phyloP scores from a whole-genome alignment of 106 monocot genomes.

The Chionographis japonica region DNA sequence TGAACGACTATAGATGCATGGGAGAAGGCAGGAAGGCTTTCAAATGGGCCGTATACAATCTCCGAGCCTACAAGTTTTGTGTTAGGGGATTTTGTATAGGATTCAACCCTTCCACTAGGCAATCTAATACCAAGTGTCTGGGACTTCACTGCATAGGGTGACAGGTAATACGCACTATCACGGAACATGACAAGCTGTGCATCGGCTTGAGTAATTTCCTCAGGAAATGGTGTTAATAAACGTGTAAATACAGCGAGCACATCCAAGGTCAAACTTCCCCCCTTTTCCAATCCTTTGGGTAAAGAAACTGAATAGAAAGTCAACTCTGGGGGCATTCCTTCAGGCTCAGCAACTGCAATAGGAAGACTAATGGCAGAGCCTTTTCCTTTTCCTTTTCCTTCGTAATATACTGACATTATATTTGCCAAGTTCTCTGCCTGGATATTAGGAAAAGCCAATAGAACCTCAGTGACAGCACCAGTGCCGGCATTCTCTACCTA shows the following conservation, averaged over 20 bases:
- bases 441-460: slow-evolving; percentile 63
- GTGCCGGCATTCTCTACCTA: slow-evolving; percentile 84
- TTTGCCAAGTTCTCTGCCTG: slow-evolving; percentile 82
- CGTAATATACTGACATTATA: slow-evolving; percentile 48
- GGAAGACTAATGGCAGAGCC: slow-evolving; percentile 41
- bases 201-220: slow-evolving; percentile 90
- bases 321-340: slow-evolving; percentile 59
- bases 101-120: slow-evolving; percentile 81
- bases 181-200: slow-evolving; percentile 80
- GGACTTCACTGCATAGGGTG: slow-evolving; percentile 72
- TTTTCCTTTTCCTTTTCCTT: slow-evolving; percentile 62
- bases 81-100: slow-evolving; percentile 80
- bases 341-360: slow-evolving; percentile 31
- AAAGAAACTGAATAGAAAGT: slow-evolving; percentile 74
- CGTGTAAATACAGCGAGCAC: slow-evolving; percentile 63
- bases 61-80: slow-evolving; percentile 73
- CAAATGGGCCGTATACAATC: slow-evolving; percentile 86
- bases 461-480: slow-evolving; percentile 43
- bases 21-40: slow-evolving; percentile 62
- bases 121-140: slow-evolving; percentile 76
- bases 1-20: slow-evolving; percentile 65
- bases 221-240: slow-evolving; percentile 80
- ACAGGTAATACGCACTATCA: slow-evolving; percentile 81
- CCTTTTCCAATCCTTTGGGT: slow-evolving; percentile 46
- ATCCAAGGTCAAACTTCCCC: slow-evolving; percentile 55